Evolutionary conservation across 768 basidiomycete species (phyloP), one percentile per base, ranked within the genome.

Genomic region (Lentinula raphanica): DNA sequence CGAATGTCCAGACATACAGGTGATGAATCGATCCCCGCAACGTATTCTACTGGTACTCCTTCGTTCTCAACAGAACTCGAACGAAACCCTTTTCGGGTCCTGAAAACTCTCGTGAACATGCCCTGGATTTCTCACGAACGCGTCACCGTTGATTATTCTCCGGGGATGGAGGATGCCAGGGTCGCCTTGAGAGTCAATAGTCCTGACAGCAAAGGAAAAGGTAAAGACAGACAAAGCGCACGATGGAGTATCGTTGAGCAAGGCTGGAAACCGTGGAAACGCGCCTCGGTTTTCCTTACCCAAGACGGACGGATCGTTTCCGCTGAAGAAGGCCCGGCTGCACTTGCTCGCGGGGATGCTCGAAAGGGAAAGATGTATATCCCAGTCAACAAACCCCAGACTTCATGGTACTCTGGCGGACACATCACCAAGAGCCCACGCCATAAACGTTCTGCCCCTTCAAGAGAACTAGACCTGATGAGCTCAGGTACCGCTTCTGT

Each of bases 321-420:
- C 11, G 11, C 51, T 17, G 32, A 36, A 21, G 23, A 53, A 21
- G 51, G 51, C 7, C 51, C 51, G n/a, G 23, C 9, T 27, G 51
- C 51, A 25, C 23, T 53, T 32, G 51, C 51, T 38, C 51, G 51
- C 36, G 51, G 51, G 28, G 51, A 53, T 40, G 51, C 51, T 5
- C 51, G 51, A 25, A 53, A 53, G 36, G 51, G 51, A 39, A 36
- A 53, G 25, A 53, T 53, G 51, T 53, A 53, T 53, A 36, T 53
- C 3, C 51, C 51, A 9, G 51, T 53, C 6, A 27, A 53, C 36
- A 53, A 53, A 39, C 51, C 51, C 23, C 36, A 23, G 11, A 53
- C 51, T 36, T 53, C 51, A 3, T 53, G 51, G 51, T 53, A 53
- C 27, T 53, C 51, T 2, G 51, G 51, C 12, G 51, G 51, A 12